A percentile compares a stretch with the other conserved stretches of the same genome.
These are phyloP conservation scores for Sarocladium brachiariae DNA, from an alignment of 2,329 filamentous ascomycete genomes.

Conservation along the genomic window DNA sequence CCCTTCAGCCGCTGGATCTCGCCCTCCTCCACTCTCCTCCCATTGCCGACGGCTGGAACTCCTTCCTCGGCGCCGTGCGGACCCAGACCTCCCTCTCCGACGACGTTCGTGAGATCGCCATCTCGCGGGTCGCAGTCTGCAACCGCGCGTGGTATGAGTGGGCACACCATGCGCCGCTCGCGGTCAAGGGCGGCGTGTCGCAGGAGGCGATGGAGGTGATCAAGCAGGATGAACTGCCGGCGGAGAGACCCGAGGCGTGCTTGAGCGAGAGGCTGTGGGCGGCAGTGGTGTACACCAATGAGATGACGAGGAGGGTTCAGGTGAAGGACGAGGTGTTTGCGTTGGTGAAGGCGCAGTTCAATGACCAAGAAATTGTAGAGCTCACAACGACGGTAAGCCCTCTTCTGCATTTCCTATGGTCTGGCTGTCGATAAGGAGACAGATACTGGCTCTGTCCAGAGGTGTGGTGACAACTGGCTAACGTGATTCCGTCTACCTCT, in stretches of 20 bases:
- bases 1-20: conserved; percentile 68
- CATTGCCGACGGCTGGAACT: conserved; percentile 71
- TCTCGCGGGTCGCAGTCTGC: conserved; percentile 72
- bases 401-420: background rate
- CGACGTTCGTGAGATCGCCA: conserved; percentile 67
- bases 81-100: conserved; percentile 43
- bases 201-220: conserved; percentile 41
- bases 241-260: conserved; percentile 23
- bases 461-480: background rate
- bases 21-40: conserved; percentile 67
- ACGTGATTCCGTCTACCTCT: conserved; percentile 14
- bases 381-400: conserved; percentile 62
- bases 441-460: no score
- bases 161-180: conserved; percentile 68
- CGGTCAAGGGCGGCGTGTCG: conserved; percentile 49
- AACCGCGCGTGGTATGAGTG: conserved; percentile 85
- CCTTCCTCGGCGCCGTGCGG: conserved; percentile 57
- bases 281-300: conserved; percentile 68
- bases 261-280: conserved; percentile 58
- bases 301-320: conserved; percentile 70
- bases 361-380: conserved; percentile 70
- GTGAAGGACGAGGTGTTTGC: conserved; percentile 65
- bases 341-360: conserved; percentile 53
- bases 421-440: no score
- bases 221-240: conserved; percentile 19